Evolutionary conservation across 345 rosid genomes (phyloP).

Genomic region (Boechera divaricarpa): DNA sequence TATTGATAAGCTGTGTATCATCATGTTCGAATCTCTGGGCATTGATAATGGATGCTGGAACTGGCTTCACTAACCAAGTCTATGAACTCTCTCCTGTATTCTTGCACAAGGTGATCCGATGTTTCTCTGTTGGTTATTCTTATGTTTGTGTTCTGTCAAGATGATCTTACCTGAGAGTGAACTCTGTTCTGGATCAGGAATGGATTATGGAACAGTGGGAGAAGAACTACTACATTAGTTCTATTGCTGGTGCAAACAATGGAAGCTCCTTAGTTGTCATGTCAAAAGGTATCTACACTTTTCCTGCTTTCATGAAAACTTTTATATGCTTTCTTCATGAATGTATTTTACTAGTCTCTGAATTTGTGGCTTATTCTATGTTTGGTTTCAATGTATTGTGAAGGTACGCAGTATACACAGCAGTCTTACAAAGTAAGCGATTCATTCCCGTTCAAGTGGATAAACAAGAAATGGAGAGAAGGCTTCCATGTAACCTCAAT

Average conservation of each 20-base stretch:
- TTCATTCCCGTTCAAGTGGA: constrained; percentile 96
- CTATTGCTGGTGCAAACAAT: constrained; percentile 88
- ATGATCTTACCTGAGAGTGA: constrained; percentile 17
- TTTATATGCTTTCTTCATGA: constrained; percentile 14
- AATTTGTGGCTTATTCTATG: constrained; percentile 9
- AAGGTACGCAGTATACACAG: constrained; percentile 89
- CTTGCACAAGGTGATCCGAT: constrained; percentile 70
- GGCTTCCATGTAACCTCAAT: constrained; percentile 97
- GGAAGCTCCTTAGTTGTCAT: constrained; percentile 97
- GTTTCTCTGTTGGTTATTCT: constrained; percentile 20
- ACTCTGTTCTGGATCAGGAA: constrained; percentile 58
- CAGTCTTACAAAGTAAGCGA: constrained; percentile 98
- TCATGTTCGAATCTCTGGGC: constrained; percentile 98
- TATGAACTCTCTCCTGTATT: constrained; percentile 83
- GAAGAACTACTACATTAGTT: constrained; percentile 89
- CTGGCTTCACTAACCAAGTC: constrained; percentile 86
- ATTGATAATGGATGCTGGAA: constrained; percentile 95
- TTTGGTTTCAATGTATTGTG: constrained; percentile 30
- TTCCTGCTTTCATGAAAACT: constrained; percentile 3
- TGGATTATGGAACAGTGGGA: constrained; percentile 99
- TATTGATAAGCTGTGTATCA: constrained; percentile 88
- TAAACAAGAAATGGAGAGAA: constrained; percentile 99
- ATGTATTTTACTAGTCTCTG: constrained; percentile 3
- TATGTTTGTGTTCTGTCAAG: constrained; percentile 13
- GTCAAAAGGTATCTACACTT: constrained; percentile 80